Conservation (phyloP, 2,329 filamentous ascomycete species). For the Emmonsiellopsis sp. region DNA sequence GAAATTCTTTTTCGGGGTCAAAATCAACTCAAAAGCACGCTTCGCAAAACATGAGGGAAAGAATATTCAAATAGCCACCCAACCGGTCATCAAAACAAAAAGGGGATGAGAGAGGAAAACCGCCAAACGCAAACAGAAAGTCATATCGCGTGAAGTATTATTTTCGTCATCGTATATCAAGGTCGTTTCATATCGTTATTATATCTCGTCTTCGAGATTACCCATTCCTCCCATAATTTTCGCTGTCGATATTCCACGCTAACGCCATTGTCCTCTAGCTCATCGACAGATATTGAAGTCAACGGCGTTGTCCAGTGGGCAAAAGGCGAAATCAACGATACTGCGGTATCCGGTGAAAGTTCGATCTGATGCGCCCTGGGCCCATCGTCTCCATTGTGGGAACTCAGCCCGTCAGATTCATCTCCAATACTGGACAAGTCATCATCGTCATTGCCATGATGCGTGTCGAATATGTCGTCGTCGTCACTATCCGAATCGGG, state of each 20-base stretch:
- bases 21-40: too few relatives aligned
- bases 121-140: too few relatives aligned
- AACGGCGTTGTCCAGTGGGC: conserved; percentile 18
- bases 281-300: conserved; percentile 20
- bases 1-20: too few relatives aligned
- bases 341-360: conserved; percentile 12
- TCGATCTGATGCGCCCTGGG: conserved; percentile 14
- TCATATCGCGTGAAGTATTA: too few relatives aligned
- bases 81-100: too few relatives aligned
- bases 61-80: too few relatives aligned
- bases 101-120: too few relatives aligned
- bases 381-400: conserved; percentile 14
- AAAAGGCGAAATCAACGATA: conserved; percentile 9
- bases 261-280: conserved; percentile 29
- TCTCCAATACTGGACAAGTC: conserved; percentile 13
- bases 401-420: conserved; percentile 14
- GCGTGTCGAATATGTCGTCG: conserved; percentile 13
- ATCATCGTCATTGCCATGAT: conserved; percentile 4
- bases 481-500: conserved; percentile 13
- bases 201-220: conserved; percentile 18
- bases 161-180: too few relatives aligned
- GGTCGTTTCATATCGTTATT: background rate
- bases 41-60: too few relatives aligned
- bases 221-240: conserved; percentile 31
- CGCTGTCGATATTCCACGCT: conserved; percentile 25